Evolutionary conservation across 2,329 filamentous ascomycete species (phyloP).

Genomic region (Aspergillus sp.): DNA sequence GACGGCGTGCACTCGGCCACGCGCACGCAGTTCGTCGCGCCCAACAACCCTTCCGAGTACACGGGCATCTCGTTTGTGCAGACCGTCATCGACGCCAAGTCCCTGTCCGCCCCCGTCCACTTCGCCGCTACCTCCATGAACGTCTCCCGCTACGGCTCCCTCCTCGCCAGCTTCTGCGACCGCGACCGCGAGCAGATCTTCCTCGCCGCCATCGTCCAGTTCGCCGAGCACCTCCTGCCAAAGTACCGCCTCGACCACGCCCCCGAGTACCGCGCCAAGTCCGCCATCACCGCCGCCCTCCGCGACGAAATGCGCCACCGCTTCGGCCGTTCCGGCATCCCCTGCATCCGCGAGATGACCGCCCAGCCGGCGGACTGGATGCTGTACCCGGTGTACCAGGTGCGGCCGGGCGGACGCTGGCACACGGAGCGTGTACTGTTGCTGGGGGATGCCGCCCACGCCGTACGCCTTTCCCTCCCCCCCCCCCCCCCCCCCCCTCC

Average conservation of each 20-base stretch:
- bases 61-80: conserved; percentile 41
- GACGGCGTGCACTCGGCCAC: conserved; percentile 42
- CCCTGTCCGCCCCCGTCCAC: conserved; percentile 23
- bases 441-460: conserved; percentile 49
- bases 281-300: conserved; percentile 34
- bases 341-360: conserved; percentile 38
- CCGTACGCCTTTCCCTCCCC: conserved; percentile 30
- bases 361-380: conserved; percentile 37
- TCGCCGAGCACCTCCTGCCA: conserved; percentile 27
- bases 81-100: conserved; percentile 25
- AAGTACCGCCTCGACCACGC: conserved; percentile 24
- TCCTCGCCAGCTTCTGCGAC: conserved; percentile 42
- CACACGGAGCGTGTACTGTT: conserved; percentile 40
- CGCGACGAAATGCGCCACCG: conserved; percentile 35
- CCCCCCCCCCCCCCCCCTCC: neutral
- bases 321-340: conserved; percentile 35
- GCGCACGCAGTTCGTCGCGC: conserved; percentile 35
- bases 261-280: conserved; percentile 34
- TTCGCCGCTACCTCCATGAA: conserved; percentile 42
- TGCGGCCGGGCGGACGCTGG: conserved; percentile 41
- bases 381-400: conserved; percentile 46
- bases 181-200: conserved; percentile 37
- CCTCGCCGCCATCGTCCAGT: conserved; percentile 39
- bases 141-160: conserved; percentile 36
- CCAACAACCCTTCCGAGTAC: conserved; percentile 34